Evolutionary conservation across 495 filamentous ascomycete genomes (phyloP), one percentile per base, ranked within the genome.

Genomic region (Penicillium malachiteum): DNA sequence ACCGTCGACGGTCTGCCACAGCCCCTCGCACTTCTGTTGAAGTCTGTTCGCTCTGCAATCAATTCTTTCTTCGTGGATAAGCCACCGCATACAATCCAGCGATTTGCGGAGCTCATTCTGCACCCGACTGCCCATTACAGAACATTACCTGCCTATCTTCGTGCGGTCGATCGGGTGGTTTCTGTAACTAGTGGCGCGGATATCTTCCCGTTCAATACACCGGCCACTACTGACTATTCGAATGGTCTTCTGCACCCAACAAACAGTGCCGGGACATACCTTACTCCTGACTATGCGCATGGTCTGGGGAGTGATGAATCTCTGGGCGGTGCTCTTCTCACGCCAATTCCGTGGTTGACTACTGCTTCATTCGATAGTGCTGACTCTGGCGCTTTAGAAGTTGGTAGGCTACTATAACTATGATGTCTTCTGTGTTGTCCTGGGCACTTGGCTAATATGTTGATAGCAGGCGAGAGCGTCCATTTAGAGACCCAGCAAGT

Each of bases 61-160:
- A 77, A 72, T 37, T 75, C 74, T 3, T 81, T 81, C 56, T 98
- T 98, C 72, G 37, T 80, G 30, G 72, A 76, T 0, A 83, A 89
- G 55, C 94, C 94, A 1, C 94, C 94, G 0, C 91, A 97, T 66
- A 97, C 94, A 0, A 80, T 96, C 48, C 94, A 98, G 72, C 88
- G 94, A 41, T 81, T 98, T 33, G 83, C 94, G 16, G 94, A 98
- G 78, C 88, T 98, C n/a, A 78, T 97, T 38, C 78, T 94, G 11
- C 68, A 69, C 14, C 94, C 94, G 7, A 87, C 74, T 38, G 75
- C 80, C 40, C 90, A 96, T 70, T 97, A 98, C 72, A 79, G 79
- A 32, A 87, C 84, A 32, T 79, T 97, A 5, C 82, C 88, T 5
- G 83, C 90, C 18, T 98, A 92, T 67, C 85, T 98, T 53, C 87